Evolutionary conservation across 1,284 basidiomycete genomes (phyloP), one percentile per base, ranked within the genome.

Genomic region (Malassezia nana): DNA sequence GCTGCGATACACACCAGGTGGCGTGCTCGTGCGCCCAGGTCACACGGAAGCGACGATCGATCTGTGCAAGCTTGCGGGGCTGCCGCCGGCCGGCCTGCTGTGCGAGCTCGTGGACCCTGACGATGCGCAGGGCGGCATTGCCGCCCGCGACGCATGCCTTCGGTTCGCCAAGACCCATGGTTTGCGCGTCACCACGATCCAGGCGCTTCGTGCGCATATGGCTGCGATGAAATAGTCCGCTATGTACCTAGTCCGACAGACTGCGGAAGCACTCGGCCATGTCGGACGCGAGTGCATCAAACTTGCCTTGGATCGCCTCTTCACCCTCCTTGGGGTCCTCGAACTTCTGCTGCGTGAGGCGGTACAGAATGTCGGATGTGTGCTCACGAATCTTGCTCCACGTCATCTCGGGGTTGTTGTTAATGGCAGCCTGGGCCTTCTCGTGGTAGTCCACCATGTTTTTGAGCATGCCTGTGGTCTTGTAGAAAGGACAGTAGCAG

Each of bases 291-390:
- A 74, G 65, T 60, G 69, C 61, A 48, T 74, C 61, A 45, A 63
- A 67, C 59, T 63, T 63, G 46, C 61, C 57, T 16, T 58, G 53
- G 54, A 73, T 65, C 26, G 56, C 53, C 54, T 70, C 64, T 60
- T 74, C 67, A 32, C 72, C 72, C 20, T 74, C 71, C 60, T 70
- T 70, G 52, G 72, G 72, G 55, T 61, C 87, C 83, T 94, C 89
- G 75, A 95, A 95, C 62, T 95, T 96, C 87, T 92, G 91, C 77
- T 96, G 91, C 50, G 89, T 92, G 26, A 98, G 82, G 75, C 91
- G 88, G 80, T 86, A 95, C 81, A 92, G 87, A 60, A 94, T 76
- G 66, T 99, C 92, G 50, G 80, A 78, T 12, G 88, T 82, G 33
- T 83, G 79, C 65, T 96, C 92, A 75, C 87, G 88, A 76, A 96